Conservation (phyloP, 345 rosid species). For the Noccaea bulbosa region DNA sequence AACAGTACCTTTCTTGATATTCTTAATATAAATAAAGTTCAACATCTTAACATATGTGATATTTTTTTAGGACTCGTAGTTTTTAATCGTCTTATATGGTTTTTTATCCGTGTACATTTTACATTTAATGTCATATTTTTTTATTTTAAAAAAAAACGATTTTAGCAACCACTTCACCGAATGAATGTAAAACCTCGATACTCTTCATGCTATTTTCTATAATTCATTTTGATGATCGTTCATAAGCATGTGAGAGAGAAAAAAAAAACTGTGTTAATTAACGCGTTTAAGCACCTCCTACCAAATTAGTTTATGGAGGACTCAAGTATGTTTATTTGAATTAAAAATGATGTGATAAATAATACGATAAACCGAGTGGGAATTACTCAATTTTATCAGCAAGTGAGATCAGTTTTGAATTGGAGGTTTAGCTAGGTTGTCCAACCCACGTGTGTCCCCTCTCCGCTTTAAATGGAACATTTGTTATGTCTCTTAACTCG, state of each 20-base stretch:
- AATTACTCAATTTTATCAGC: background rate
- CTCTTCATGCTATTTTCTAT: background rate
- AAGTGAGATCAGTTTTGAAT: constrained; percentile 25
- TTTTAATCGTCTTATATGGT: background rate
- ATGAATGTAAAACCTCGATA: constrained; percentile 9
- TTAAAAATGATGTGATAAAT: background rate
- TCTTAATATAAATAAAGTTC: background rate
- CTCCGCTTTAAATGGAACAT: constrained; percentile 48
- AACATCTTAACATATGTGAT: no score
- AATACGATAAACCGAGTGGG: constrained; percentile 14
- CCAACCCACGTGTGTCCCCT: constrained; percentile 48
- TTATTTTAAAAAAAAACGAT: no score
- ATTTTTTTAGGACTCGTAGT: background rate
- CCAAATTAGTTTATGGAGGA: constrained; percentile 34
- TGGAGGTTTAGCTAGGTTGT: constrained; percentile 40
- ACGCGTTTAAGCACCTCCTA: constrained; percentile 32
- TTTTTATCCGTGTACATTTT: background rate
- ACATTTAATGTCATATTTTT: background rate
- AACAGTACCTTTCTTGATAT: background rate
- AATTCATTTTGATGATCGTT: constrained; percentile 14
- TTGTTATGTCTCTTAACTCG: constrained; percentile 39
- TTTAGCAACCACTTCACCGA: background rate
- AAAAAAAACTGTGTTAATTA: constrained; percentile 33
- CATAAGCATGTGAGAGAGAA: constrained; percentile 33
- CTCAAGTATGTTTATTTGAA: constrained; percentile 16